Base-by-base conservation (phyloP, 345 rosid genomes). In the Clarkia xantiana region DNA sequence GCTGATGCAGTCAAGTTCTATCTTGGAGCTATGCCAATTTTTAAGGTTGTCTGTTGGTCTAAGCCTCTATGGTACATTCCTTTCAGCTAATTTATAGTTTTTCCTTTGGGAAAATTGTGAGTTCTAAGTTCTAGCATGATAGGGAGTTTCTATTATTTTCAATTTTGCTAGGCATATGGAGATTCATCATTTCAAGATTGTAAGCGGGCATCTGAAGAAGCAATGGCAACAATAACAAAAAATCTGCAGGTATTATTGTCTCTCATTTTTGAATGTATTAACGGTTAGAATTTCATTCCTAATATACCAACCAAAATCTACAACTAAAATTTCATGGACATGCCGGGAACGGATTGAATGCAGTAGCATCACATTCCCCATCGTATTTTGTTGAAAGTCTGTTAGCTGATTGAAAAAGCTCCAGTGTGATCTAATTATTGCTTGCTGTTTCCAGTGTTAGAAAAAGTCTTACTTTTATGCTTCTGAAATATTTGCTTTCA, bases 171-270 rank as follows among this genome's bases (percentile, higher is more conserved):
- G 99, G 90, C 68, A 66, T 87, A 93, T 53, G 99, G 99, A 42
- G 95, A 87, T 67, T 78, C 99, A 46, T 86, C 99, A 39, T 93
- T 93, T 78, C 76, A 73, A 68, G 99, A 93, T 45, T 93, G 99
- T 69, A 84, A 86, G 62, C 79, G 77, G 73, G 95, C 94, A 63
- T 93, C 99, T 5, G 96, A 84, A 75, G 96, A 82, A 74, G 95
- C 91, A 51, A 64, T 93, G 65, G 71, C 76, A 38, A 70, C 60
- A 55, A 75, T 93, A 59, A 67, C 66, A 34, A 82, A 76, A 67
- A 82, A 75, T 51, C 76, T 93, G 74, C 85, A 87, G 99, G 99
- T 82, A 52, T 39, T 9, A 29, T 45, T 45, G 40, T 53, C 16
- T 57, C 64, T 67, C 20, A 14, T 41, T 13, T 5, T 14, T 19